Percentiles rank a stretch among this genome's conserved stretches.
These are phyloP conservation scores for Cercospora janseana DNA, from an alignment of 2,329 filamentous ascomycete species.

Conservation along the genomic window DNA sequence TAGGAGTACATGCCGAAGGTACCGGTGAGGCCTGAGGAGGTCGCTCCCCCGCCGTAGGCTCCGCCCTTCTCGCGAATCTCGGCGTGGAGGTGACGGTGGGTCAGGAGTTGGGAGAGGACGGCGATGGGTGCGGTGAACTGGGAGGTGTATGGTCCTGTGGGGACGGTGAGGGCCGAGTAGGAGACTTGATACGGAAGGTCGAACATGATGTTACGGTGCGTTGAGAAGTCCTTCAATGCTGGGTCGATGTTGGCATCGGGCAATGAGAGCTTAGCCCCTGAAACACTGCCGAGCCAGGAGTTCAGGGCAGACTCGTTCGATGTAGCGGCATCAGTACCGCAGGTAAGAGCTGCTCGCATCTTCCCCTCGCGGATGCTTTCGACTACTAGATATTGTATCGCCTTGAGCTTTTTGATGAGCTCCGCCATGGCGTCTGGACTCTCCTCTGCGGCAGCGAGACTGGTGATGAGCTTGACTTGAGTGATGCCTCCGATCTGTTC, in stretches of 20 bases:
- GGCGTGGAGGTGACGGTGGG: conserved; percentile 93
- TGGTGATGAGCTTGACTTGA: conserved; percentile 80
- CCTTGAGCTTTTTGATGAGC: conserved; percentile 66
- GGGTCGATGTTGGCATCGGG: not conserved
- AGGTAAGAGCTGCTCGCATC: conserved; percentile 81
- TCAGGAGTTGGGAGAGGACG: conserved; percentile 85
- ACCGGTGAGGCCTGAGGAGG: conserved; percentile 74
- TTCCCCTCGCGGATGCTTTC: conserved; percentile 55
- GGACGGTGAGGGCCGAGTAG: conserved; percentile 79
- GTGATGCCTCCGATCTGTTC: conserved; percentile 90
- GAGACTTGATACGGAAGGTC: conserved; percentile 96
- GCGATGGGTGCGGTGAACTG: conserved; percentile 75
- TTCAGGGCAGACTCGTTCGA: conserved; percentile 70
- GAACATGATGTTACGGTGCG: conserved; percentile 72
- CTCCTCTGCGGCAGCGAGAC: conserved; percentile 71
- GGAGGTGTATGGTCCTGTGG: conserved; percentile 79
- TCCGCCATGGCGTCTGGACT: conserved; percentile 66
- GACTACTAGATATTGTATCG: conserved; percentile 77
- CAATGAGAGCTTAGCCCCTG: conserved; percentile 16
- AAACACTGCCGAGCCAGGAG: conserved; percentile 59
- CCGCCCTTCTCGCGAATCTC: conserved; percentile 98
- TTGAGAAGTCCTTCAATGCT: conserved; percentile 35
- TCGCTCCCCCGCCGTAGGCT: conserved; percentile 90
- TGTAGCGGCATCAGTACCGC: conserved; percentile 68
- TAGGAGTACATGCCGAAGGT: conserved; percentile 95